Evolutionary conservation across 2,329 filamentous ascomycete genomes (phyloP).

Genomic region (Pestalotiopsis sp.): DNA sequence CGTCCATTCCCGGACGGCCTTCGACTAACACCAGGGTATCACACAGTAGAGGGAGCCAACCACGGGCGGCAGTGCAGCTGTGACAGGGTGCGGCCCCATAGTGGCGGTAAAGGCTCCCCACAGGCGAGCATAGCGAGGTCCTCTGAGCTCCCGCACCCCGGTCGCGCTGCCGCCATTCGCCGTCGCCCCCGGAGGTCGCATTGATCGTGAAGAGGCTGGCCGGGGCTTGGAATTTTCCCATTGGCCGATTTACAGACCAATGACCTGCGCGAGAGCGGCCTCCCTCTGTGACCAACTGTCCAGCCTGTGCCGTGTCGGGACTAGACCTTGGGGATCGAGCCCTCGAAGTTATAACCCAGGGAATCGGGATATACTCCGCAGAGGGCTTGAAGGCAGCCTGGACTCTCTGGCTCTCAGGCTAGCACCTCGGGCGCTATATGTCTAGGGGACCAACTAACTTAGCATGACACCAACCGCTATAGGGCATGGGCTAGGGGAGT

Average conservation of each 20-base stretch:
- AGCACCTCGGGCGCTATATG: not conserved
- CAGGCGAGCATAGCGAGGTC: not conserved
- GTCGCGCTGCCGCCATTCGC: constrained; percentile 5
- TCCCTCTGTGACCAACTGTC: not conserved
- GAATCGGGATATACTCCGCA: not conserved
- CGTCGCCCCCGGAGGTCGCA: not conserved
- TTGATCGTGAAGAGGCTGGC: constrained; percentile 1
- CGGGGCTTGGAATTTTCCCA: not conserved
- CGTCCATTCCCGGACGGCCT: not conserved
- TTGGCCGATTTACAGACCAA: constrained; percentile 6
- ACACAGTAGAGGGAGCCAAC: constrained; percentile 7
- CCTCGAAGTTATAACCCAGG: not conserved
- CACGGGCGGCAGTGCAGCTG: constrained; percentile 8
- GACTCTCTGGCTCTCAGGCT: not conserved
- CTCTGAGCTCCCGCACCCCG: not conserved
- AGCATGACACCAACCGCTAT: not conserved
- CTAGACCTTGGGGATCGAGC: not conserved
- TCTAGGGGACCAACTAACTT: not conserved
- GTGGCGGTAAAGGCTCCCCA: constrained; percentile 3
- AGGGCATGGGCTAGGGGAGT: not conserved
- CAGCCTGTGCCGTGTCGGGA: too few species aligned
- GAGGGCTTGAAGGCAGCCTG: not conserved
- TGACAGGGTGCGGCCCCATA: not conserved
- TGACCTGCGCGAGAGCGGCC: not conserved
- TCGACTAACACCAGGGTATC: not conserved